Evolutionary conservation across 202 grass and related monocot species (phyloP).

Genomic region (Saccharum hybrid): DNA sequence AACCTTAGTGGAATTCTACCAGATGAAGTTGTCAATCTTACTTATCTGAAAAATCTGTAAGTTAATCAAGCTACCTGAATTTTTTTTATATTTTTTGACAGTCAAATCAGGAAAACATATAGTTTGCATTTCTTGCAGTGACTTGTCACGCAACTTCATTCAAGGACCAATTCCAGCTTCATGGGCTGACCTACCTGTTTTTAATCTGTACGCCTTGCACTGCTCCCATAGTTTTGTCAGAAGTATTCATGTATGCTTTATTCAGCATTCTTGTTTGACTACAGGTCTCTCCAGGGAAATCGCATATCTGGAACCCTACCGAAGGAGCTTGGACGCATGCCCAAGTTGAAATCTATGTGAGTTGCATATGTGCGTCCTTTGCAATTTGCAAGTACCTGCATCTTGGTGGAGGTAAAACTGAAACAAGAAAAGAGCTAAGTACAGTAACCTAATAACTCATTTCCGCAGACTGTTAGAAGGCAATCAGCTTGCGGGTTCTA

Average conservation of each 20-base stretch:
- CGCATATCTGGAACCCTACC: conserved; percentile 69
- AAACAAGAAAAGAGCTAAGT: conserved; percentile 45
- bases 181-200: conserved; percentile 71
- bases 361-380: conserved; percentile 27
- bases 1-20: conserved; percentile 82
- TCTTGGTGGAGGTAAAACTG: conserved; percentile 36
- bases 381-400: conserved; percentile 26
- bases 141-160: conserved; percentile 81
- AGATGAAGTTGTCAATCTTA: conserved; percentile 77
- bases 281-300: conserved; percentile 92
- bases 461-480: conserved; percentile 73
- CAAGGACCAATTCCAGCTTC: conserved; percentile 78
- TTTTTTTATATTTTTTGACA: neutral
- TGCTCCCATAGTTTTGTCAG: conserved; percentile 2
- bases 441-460: conserved; percentile 15
- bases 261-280: conserved; percentile 29
- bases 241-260: conserved; percentile 37
- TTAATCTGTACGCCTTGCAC: conserved; percentile 67
- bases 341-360: conserved; percentile 78
- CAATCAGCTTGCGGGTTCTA: conserved; percentile 70
- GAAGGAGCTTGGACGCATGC: conserved; percentile 79
- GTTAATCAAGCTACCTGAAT: conserved; percentile 45
- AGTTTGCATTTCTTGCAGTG: conserved; percentile 62
- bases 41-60: conserved; percentile 73
- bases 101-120: conserved; percentile 32